These are phyloP conservation scores for Cicer chorassanicum DNA, from an alignment of 306 rosid species.

Conservation along the genomic window DNA sequence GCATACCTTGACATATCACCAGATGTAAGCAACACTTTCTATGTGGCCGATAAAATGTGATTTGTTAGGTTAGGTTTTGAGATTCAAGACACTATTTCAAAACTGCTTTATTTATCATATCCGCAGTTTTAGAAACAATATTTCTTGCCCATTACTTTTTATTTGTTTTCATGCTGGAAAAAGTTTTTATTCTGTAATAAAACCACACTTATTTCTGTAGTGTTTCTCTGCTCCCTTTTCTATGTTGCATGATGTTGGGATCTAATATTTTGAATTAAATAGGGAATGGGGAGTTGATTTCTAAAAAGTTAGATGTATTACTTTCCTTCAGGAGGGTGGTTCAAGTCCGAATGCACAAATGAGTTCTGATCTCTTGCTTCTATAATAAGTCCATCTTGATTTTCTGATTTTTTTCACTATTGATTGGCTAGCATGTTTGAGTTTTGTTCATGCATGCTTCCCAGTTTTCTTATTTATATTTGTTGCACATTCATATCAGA, in stretches of 20 bases:
- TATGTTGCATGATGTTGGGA: slow-evolving; percentile 1
- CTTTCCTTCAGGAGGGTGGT: slow-evolving; percentile 13
- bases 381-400: neutral
- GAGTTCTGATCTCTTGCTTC: slow-evolving; percentile 1
- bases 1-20: slow-evolving; percentile 86
- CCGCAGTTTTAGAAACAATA: neutral
- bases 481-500: slow-evolving; percentile 56
- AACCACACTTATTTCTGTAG: slow-evolving; percentile 1
- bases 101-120: slow-evolving; percentile 24
- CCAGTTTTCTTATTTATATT: slow-evolving; percentile 21
- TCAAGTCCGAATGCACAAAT: slow-evolving; percentile 24
- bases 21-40: slow-evolving; percentile 57
- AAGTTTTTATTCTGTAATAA: neutral
- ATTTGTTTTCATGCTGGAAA: slow-evolving; percentile 28
- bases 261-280: neutral
- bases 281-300: neutral
- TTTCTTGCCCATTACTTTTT: neutral
- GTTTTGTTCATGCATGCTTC: slow-evolving; percentile 23
- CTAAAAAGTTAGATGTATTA: neutral
- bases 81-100: slow-evolving; percentile 1
- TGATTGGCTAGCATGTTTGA: slow-evolving; percentile 10
- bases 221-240: slow-evolving; percentile 24
- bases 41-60: slow-evolving; percentile 24
- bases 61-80: slow-evolving; percentile 7
- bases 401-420: slow-evolving; percentile 16